Evolutionary conservation across 768 basidiomycete species (phyloP), one percentile per base, ranked within the genome.

Genomic region (Pleurotus djamor): DNA sequence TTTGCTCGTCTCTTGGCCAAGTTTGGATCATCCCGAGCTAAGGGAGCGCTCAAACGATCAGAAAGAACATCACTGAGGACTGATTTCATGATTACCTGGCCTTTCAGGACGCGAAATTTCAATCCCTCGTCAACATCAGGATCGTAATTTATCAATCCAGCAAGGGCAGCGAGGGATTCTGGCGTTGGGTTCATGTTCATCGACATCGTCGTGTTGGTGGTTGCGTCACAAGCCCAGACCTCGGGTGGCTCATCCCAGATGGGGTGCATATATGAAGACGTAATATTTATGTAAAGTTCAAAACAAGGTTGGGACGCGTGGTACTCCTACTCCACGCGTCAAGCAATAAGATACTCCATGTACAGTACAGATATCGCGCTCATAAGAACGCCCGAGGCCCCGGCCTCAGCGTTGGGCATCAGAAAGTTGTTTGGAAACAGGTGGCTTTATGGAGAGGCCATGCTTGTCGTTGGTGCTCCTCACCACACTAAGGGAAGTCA

Each of bases 361-460:
- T 28, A 41, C 38, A 41, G 9, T 10, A 41, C n/a, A 4, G n/a
- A 41, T 41, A 41, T 41, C 38, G 10, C 4, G 9, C 10, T 10
- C 10, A 1, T 2, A 4, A 41, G 4, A 41, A 41, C 9, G 38
- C 10, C 4, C 21, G 21, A 28, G 21, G 3, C 21, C 21, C 3
- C 21, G 21, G 21, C 1, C 21, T 28, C 21, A 41, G 4, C 10
- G 38, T 41, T 2, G 38, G 10, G 38, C 38, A 41, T 74, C 62
- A 75, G 57, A 76, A 77, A 44, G 59, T 63, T 13, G 70, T 14
- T 9, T 67, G 17, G 61, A 75, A 78, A 61, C 76, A 78, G 12
- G 60, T 38, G 3, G 58, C 44, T 59, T 77, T 77, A 59, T 77
- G 75, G 9, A 61, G 50, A 33, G 69, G 34, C 76, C 76, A 78